phyloP scores from a whole-genome alignment of 2,329 filamentous ascomycete species.

The Sporothrix variecibatus region DNA sequence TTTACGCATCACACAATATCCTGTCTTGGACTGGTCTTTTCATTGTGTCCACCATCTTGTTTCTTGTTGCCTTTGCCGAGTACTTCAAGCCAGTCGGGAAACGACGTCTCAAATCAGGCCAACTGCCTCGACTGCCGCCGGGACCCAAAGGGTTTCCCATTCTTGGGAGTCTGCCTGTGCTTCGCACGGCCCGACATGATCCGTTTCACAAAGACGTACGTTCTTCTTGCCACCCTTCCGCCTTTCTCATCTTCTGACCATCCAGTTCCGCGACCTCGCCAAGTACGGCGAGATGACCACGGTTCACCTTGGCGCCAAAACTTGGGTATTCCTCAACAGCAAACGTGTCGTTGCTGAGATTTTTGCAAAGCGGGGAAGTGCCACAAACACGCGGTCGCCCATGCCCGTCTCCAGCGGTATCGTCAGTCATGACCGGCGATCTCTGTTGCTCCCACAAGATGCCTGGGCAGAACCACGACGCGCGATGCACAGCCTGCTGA shows the following conservation, averaged over 20 bases:
- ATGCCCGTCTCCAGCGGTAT: constrained; percentile 11
- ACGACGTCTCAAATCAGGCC: not conserved
- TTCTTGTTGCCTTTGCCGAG: not conserved
- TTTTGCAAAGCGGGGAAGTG: not conserved
- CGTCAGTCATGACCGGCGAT: constrained; percentile 6
- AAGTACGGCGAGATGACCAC: constrained; percentile 1
- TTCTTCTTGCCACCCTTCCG: not conserved
- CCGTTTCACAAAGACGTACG: not conserved
- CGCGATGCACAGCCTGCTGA: not conserved
- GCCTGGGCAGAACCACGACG: not conserved
- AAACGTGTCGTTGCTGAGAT: not conserved
- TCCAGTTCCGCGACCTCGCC: not conserved
- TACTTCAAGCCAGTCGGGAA: constrained; percentile 1
- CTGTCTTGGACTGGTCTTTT: constrained; percentile 1
- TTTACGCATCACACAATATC: not conserved
- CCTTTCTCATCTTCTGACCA: not conserved
- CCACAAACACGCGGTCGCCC: not conserved
- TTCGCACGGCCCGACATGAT: not conserved
- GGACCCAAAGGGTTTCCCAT: not conserved
- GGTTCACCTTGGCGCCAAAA: not conserved
- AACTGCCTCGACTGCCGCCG: not conserved
- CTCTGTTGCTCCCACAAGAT: not conserved
- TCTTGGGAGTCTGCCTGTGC: not conserved
- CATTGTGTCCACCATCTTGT: not conserved
- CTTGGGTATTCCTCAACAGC: constrained; percentile 4